These are phyloP conservation scores for Phytophthora multivora DNA, from an alignment of 352 stramenopile species.

Conservation along the genomic window DNA sequence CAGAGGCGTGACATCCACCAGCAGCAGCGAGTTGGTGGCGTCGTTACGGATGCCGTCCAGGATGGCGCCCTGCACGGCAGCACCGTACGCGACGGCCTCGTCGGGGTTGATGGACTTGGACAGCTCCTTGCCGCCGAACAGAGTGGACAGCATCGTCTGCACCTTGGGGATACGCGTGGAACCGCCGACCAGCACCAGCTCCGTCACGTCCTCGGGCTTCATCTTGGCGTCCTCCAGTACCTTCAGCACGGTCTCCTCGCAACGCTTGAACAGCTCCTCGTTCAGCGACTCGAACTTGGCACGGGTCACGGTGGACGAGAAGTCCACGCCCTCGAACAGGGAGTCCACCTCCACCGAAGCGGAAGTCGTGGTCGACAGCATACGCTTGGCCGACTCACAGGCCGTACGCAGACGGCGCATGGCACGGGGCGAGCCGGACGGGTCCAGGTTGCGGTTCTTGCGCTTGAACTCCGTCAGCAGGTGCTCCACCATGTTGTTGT, in stretches of 20 bases:
- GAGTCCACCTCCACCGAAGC: conserved; percentile 95
- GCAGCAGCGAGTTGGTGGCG: conserved; percentile 85
- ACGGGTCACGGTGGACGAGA: conserved; percentile 93
- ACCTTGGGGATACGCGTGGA: conserved; percentile 71
- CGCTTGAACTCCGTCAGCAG: conserved; percentile 95
- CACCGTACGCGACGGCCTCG: conserved; percentile 82
- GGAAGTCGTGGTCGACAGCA: conserved; percentile 93
- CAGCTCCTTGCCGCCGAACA: conserved; percentile 68
- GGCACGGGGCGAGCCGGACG: conserved; percentile 88
- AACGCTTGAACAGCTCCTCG: conserved; percentile 83
- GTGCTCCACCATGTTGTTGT: conserved; percentile 96
- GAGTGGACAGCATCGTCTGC: conserved; percentile 57
- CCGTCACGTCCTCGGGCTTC: conserved; percentile 65
- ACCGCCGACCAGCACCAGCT: conserved; percentile 62
- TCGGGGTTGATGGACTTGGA: conserved; percentile 82
- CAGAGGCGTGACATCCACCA: conserved; percentile 91
- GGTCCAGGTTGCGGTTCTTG: conserved; percentile 91
- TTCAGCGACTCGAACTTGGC: conserved; percentile 93
- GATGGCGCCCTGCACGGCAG: conserved; percentile 68
- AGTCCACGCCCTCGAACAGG: conserved; percentile 95
- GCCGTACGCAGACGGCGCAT: conserved; percentile 95
- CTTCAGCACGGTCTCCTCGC: conserved; percentile 82
- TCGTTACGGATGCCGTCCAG: conserved; percentile 71
- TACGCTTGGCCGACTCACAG: conserved; percentile 98
- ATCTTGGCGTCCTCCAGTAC: conserved; percentile 70